Evolutionary conservation across 805 yeast genomes (phyloP).

Genomic region (Hanseniaspora lindneri): DNA sequence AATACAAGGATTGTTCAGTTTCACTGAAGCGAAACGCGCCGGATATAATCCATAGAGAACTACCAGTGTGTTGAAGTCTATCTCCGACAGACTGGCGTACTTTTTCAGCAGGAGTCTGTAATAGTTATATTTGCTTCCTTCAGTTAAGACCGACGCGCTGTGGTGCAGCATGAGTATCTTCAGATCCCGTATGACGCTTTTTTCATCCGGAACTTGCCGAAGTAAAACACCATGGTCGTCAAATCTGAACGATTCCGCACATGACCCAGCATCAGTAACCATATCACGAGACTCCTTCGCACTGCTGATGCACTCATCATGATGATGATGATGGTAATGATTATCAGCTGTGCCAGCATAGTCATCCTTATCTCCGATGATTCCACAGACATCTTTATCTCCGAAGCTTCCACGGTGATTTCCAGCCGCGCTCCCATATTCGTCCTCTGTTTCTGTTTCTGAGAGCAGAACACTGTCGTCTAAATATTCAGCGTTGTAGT

Average conservation of each 20-base stretch:
- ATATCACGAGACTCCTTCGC: too few species aligned
- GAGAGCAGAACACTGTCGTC: conserved; percentile 3
- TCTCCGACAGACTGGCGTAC: neutral
- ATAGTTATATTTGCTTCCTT: neutral
- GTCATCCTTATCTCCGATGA: too few species aligned
- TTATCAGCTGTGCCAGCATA: too few species aligned
- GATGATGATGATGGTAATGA: too few species aligned
- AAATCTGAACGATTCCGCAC: neutral
- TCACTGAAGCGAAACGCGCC: neutral
- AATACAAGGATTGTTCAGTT: neutral
- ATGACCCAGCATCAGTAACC: too few species aligned
- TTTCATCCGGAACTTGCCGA: too few species aligned
- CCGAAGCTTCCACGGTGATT: neutral
- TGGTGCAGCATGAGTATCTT: neutral
- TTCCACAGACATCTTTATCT: too few species aligned
- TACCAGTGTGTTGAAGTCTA: neutral
- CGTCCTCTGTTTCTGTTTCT: conserved; percentile 1
- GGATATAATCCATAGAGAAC: conserved; percentile 4
- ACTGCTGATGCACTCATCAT: too few species aligned
- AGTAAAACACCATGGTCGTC: neutral
- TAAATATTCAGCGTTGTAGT: neutral
- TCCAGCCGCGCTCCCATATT: neutral
- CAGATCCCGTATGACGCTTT: too few species aligned
- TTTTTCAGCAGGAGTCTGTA: neutral
- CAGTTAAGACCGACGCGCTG: neutral